phyloP scores from a whole-genome alignment of 1,284 basidiomycete genomes.

The Marasmius tenuissimus region DNA sequence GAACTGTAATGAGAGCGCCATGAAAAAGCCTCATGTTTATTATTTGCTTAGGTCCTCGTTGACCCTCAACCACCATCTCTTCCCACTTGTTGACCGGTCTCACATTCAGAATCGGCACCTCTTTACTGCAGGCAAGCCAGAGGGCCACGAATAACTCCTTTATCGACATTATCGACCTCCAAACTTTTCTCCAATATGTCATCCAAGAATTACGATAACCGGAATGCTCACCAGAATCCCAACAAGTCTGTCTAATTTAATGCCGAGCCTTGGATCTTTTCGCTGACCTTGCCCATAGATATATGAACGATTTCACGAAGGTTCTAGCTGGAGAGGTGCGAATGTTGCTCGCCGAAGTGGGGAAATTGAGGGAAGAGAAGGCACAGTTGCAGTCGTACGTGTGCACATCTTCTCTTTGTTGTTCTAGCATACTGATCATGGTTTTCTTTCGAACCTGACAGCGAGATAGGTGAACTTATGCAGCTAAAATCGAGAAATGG shows the following conservation, averaged over 20 bases:
- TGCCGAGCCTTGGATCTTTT: background rate
- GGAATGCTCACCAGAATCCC: background rate
- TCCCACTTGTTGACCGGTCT: no score
- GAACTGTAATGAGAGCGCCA: no score
- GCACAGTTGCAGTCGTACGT: conserved; percentile 48
- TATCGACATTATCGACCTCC: no score
- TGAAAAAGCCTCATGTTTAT: no score
- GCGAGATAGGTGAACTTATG: conserved; percentile 13
- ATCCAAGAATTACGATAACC: background rate
- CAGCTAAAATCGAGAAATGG: conserved; percentile 10
- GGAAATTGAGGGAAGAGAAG: conserved; percentile 71
- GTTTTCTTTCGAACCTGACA: background rate
- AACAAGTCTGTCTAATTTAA: background rate
- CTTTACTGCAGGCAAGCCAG: no score
- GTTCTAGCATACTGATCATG: background rate
- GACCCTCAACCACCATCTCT: no score
- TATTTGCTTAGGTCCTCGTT: no score
- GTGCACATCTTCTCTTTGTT: background rate
- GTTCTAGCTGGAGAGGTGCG: conserved; percentile 58
- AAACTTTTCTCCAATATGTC: background rate
- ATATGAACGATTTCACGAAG: conserved; percentile 69
- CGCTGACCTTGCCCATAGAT: conserved; percentile 36
- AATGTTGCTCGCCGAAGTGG: conserved; percentile 65
- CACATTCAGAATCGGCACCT: no score
- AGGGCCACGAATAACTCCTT: no score